A percentile compares a stretch with the other conserved stretches of the same genome.
Evolutionary conservation across 1,139 yeast genomes (phyloP).

Genomic region (Taphrina populina): DNA sequence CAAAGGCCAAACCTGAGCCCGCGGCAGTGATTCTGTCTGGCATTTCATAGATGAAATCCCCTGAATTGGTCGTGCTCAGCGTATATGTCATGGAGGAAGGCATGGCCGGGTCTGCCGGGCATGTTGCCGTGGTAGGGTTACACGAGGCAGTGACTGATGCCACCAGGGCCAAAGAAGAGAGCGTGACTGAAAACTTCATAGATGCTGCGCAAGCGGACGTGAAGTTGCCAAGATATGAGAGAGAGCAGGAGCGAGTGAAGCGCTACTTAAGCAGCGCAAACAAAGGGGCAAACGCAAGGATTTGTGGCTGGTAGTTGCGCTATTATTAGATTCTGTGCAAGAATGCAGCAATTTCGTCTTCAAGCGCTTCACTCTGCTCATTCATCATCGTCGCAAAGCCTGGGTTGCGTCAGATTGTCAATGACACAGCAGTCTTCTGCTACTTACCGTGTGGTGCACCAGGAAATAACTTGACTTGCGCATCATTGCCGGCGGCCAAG

Average conservation of each 20-base stretch:
- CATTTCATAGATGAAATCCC: conserved; percentile 20
- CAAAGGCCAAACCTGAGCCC: conserved; percentile 46
- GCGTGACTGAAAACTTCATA: conserved; percentile 1
- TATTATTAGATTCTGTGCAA: neutral
- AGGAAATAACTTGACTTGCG: conserved; percentile 2
- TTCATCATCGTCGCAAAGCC: neutral
- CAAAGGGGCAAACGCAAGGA: too few relatives aligned
- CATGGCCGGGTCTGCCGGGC: conserved; percentile 30
- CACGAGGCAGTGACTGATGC: conserved; percentile 14
- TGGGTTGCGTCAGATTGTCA: neutral
- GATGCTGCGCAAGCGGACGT: too few relatives aligned
- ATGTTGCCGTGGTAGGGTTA: conserved; percentile 19
- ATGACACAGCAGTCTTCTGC: neutral
- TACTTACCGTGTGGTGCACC: conserved; percentile 16
- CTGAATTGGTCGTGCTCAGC: conserved; percentile 16
- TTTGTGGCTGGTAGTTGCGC: too few relatives aligned
- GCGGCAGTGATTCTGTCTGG: conserved; percentile 14
- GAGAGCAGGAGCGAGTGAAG: too few relatives aligned
- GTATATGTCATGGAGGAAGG: conserved; percentile 16
- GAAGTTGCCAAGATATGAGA: too few relatives aligned
- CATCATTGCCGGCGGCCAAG: conserved; percentile 6
- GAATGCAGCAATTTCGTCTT: neutral
- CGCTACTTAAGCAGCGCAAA: too few relatives aligned
- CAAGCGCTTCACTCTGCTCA: neutral
- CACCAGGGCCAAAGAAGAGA: conserved; percentile 4